These are phyloP conservation scores for Houttuynia cordata DNA, from an alignment of 164 flowering plant species.

Conservation along the genomic window DNA sequence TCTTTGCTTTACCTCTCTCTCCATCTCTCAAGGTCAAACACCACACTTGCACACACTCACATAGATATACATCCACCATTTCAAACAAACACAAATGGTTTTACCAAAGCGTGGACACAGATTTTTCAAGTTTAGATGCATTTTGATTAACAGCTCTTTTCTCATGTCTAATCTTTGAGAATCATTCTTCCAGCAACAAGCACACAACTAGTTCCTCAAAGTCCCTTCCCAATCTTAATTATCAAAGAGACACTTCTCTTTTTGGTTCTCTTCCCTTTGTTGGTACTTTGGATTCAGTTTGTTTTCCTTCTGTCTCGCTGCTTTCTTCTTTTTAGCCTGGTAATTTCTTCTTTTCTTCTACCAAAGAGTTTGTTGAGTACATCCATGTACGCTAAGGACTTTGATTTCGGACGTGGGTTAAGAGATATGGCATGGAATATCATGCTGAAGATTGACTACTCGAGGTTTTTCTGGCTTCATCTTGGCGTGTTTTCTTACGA, in stretches of 20 bases:
- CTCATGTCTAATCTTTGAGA: constrained; percentile 2
- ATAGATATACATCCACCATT: background rate
- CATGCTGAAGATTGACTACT: constrained; percentile 63
- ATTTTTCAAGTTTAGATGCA: constrained; percentile 60
- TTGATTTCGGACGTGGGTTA: constrained; percentile 34
- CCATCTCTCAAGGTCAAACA: background rate
- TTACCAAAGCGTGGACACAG: constrained; percentile 40
- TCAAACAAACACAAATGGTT: constrained; percentile 32
- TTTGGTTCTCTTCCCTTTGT: background rate
- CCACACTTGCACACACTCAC: too few species aligned
- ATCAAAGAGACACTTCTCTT: background rate
- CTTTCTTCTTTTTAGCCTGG: background rate
- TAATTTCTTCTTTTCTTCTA: too few species aligned
- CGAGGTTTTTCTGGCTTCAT: constrained; percentile 69
- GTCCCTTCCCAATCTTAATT: too few species aligned
- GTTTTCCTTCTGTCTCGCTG: too few species aligned
- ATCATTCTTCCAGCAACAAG: background rate
- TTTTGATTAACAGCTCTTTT: background rate
- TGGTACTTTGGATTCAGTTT: background rate
- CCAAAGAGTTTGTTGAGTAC: constrained; percentile 1
- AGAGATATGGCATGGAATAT: constrained; percentile 72
- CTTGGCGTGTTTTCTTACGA: constrained; percentile 73
- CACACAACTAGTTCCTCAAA: background rate
- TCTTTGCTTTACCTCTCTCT: background rate
- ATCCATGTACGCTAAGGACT: constrained; percentile 30